Conservation (phyloP, 345 rosid genomes). For the Hypericum androsaemum region DNA sequence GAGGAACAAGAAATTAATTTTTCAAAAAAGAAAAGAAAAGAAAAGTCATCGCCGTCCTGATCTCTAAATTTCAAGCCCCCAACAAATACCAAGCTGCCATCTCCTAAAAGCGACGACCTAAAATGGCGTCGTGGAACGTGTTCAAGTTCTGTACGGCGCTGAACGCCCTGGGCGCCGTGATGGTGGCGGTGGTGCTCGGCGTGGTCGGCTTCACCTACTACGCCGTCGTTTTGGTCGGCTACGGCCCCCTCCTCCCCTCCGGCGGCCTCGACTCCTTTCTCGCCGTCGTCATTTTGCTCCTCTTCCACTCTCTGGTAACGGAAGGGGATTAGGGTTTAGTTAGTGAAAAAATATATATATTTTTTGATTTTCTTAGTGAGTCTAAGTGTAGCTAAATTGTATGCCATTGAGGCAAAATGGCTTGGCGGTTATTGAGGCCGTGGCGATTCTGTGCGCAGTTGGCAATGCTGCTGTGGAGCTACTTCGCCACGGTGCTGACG, state of each 20-base stretch:
- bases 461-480: slow-evolving; percentile 69
- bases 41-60: too few relatives aligned
- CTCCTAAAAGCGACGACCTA: too few relatives aligned
- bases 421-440: too few relatives aligned
- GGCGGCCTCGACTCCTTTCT: slow-evolving; percentile 44
- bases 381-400: too few relatives aligned
- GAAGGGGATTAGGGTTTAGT: too few relatives aligned
- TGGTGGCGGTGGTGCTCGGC: slow-evolving; percentile 56
- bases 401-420: too few relatives aligned
- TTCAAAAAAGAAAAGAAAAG: too few relatives aligned
- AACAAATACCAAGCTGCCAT: too few relatives aligned
- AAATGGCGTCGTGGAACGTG: slow-evolving; percentile 59
- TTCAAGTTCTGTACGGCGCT: slow-evolving; percentile 73
- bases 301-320: slow-evolving; percentile 55
- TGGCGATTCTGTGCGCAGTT: slow-evolving; percentile 30
- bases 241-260: slow-evolving; percentile 55
- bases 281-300: slow-evolving; percentile 32
- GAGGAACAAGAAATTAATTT: too few relatives aligned
- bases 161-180: slow-evolving; percentile 67
- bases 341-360: too few relatives aligned
- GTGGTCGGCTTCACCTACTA: slow-evolving; percentile 58
- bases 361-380: too few relatives aligned
- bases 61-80: too few relatives aligned
- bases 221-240: slow-evolving; percentile 43
- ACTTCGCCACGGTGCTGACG: slow-evolving; percentile 55